These are phyloP conservation scores for Clonostachys solani DNA, from an alignment of 2,329 filamentous ascomycete species.

Conservation along the genomic window DNA sequence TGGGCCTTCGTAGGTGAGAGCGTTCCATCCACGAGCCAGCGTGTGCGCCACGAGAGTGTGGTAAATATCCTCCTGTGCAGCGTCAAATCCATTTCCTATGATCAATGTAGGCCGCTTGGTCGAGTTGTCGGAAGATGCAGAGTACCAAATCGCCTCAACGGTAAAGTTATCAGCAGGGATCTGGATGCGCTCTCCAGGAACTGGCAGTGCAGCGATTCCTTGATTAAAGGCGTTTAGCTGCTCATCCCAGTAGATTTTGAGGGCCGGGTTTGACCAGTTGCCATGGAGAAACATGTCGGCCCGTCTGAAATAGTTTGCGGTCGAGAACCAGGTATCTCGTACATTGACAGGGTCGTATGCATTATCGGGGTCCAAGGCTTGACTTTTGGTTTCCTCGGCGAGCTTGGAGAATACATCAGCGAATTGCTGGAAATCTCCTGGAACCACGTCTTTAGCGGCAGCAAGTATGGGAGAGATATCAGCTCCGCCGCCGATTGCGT, in stretches of 20 bases:
- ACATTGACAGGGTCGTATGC: slow-evolving; percentile 3
- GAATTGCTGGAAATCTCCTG: slow-evolving; percentile 6
- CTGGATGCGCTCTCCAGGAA: slow-evolving; percentile 26
- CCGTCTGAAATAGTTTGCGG: slow-evolving; percentile 33
- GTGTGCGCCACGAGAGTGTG: slow-evolving; percentile 20
- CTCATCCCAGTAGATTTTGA: slow-evolving; percentile 27
- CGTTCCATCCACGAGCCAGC: slow-evolving; percentile 32
- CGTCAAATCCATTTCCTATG: slow-evolving; percentile 30
- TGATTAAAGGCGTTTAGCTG: slow-evolving; percentile 29
- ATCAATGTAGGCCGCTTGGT: slow-evolving; percentile 22
- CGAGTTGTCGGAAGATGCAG: slow-evolving; percentile 1
- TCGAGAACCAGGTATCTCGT: slow-evolving; percentile 10
- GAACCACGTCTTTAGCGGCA: slow-evolving; percentile 6
- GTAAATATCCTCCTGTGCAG: slow-evolving; percentile 29
- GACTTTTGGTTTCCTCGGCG: slow-evolving; percentile 4
- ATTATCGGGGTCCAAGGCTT: slow-evolving; percentile 1
- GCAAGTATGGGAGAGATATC: slow-evolving; percentile 4
- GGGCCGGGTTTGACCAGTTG: slow-evolving; percentile 32
- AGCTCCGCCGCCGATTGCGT: slow-evolving; percentile 1
- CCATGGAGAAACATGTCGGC: slow-evolving; percentile 35
- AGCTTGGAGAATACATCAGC: slow-evolving; percentile 5
- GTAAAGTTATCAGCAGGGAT: slow-evolving; percentile 18
- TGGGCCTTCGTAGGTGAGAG: slow-evolving; percentile 39
- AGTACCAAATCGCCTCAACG: slow-evolving; percentile 19
- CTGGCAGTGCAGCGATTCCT: slow-evolving; percentile 24